These are phyloP conservation scores for Coniosporium apollinis DNA, from an alignment of 495 filamentous ascomycete species.

Conservation along the genomic window DNA sequence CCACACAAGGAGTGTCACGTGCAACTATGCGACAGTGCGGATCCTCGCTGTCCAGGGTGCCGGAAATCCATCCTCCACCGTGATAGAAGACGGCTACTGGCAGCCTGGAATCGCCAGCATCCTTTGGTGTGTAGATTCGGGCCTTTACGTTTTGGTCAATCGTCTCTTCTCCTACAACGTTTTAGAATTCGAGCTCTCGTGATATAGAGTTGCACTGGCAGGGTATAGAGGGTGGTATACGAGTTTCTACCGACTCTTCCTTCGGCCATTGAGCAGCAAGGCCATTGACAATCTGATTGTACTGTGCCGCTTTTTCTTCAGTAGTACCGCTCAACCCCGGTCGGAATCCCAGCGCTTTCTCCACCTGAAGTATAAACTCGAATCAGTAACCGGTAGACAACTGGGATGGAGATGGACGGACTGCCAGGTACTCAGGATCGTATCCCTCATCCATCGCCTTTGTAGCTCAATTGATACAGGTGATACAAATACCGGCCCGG, in stretches of 20 bases:
- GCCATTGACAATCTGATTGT: neutral
- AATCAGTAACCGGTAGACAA: no score
- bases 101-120: neutral
- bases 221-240: neutral
- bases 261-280: neutral
- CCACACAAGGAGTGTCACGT: conserved; percentile 10
- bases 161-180: neutral
- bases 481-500: no score
- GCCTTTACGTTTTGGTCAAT: neutral
- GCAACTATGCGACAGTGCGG: conserved; percentile 14
- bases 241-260: neutral
- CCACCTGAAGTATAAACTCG: neutral
- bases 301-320: neutral
- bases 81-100: conserved; percentile 2
- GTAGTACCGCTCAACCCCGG: neutral
- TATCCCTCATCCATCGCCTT: no score
- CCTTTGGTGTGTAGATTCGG: neutral
- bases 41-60: conserved; percentile 16
- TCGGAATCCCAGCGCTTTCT: neutral
- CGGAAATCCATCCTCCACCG: conserved; percentile 16
- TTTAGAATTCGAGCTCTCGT: neutral
- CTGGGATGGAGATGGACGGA: no score
- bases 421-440: no score
- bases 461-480: no score
- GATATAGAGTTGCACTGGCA: neutral